phyloP scores from a whole-genome alignment of 1,284 basidiomycete species.

The Cryptococcus deneoformans region DNA sequence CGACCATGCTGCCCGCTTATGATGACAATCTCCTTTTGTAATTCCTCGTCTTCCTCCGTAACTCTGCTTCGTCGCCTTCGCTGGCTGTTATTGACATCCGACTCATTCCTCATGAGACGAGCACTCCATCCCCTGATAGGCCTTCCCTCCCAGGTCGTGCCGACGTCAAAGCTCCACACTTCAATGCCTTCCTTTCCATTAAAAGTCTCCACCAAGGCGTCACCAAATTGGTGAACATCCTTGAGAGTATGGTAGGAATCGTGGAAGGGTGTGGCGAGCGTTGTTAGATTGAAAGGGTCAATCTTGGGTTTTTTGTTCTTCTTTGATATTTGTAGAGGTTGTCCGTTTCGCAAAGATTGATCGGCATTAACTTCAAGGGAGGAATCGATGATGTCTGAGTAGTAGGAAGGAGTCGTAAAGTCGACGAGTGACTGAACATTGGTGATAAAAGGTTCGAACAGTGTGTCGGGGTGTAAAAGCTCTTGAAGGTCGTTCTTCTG shows the following conservation, averaged over 20 bases:
- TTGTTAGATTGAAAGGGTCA: constrained; percentile 31
- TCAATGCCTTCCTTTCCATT: constrained; percentile 19
- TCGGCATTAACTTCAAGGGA: not conserved
- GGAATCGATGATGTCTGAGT: not conserved
- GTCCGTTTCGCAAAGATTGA: not conserved
- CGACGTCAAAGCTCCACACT: constrained; percentile 30
- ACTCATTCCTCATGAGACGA: constrained; percentile 13
- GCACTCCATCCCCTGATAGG: constrained; percentile 37
- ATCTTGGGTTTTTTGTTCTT: constrained; percentile 6
- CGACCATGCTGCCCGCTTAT: constrained; percentile 74
- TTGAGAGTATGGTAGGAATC: constrained; percentile 43
- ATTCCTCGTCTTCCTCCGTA: constrained; percentile 9
- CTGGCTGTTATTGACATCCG: constrained; percentile 3
- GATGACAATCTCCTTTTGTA: constrained; percentile 59
- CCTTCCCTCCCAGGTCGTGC: constrained; percentile 35
- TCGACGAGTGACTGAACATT: constrained; percentile 38
- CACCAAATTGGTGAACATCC: constrained; percentile 41
- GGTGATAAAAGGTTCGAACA: constrained; percentile 23
- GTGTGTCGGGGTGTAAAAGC: constrained; percentile 6
- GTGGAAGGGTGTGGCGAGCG: constrained; percentile 38
- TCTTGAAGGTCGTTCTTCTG: constrained; percentile 6
- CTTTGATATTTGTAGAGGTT: not conserved
- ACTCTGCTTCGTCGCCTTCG: constrained; percentile 3
- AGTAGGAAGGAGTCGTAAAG: not conserved
- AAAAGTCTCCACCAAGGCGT: constrained; percentile 34